Evolutionary conservation across 257 asterid species (phyloP).

Genomic region (Solanum rostratum): DNA sequence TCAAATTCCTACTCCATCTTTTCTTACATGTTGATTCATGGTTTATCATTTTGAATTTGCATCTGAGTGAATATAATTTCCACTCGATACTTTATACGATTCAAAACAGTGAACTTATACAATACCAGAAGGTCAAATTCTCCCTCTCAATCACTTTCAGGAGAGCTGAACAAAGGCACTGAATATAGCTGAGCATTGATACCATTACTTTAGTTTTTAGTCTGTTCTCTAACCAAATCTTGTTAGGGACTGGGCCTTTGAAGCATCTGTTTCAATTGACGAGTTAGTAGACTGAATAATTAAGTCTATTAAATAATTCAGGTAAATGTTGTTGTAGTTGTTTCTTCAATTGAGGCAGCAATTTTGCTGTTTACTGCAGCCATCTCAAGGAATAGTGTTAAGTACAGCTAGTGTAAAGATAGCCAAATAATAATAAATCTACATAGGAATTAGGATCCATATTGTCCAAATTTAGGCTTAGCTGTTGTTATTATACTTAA

Average conservation of each 20-base stretch:
- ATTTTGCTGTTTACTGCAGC: not conserved
- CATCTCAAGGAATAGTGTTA: not conserved
- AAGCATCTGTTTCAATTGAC: not conserved
- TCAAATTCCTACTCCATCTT: slow-evolving; percentile 1
- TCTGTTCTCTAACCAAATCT: not conserved
- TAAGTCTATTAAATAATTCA: not conserved
- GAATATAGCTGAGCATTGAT: not conserved
- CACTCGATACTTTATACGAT: not conserved
- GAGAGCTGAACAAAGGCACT: not conserved
- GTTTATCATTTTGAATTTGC: not conserved
- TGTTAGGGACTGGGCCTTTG: not conserved
- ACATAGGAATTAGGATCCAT: not conserved
- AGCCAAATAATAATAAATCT: not conserved
- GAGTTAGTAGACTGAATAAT: not conserved
- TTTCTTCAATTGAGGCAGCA: not conserved
- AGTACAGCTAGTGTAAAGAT: not conserved
- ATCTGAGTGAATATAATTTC: not conserved
- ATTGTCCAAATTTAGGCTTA: not conserved
- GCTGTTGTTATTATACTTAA: not conserved
- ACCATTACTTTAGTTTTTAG: not conserved
- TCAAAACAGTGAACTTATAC: not conserved
- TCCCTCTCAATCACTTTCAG: not conserved
- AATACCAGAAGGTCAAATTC: not conserved
- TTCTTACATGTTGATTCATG: not conserved
- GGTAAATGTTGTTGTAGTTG: not conserved